phyloP scores from a whole-genome alignment of 2,329 filamentous ascomycete genomes.

The Incumbomyces lentus region DNA sequence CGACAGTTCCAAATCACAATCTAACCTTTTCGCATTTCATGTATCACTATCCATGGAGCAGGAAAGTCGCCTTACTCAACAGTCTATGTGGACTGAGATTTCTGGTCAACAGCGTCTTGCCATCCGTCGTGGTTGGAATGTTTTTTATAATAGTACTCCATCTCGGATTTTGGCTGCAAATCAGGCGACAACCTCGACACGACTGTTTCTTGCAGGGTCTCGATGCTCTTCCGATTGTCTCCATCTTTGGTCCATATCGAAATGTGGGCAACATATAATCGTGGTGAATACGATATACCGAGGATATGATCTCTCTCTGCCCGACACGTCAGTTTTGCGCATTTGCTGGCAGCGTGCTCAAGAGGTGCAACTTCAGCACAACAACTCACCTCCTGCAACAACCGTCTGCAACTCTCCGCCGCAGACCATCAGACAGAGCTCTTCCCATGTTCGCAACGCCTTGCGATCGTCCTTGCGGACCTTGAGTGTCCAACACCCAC shows the following conservation, averaged over 20 bases:
- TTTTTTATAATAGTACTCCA: conserved; percentile 63
- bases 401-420: conserved; percentile 38
- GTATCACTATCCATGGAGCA: too few relatives aligned
- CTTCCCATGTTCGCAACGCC: conserved; percentile 20
- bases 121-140: conserved; percentile 83
- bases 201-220: conserved; percentile 62
- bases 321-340: neutral
- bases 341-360: neutral
- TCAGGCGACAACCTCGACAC: conserved; percentile 63
- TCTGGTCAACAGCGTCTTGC: conserved; percentile 35
- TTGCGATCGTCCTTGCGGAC: conserved; percentile 57
- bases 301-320: conserved; percentile 74
- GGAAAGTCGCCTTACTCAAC: too few relatives aligned
- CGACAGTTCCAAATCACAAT: conserved; percentile 6
- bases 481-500: conserved; percentile 87
- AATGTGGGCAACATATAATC: conserved; percentile 81
- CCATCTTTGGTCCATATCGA: conserved; percentile 89
- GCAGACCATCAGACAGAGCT: conserved; percentile 19
- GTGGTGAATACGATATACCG: conserved; percentile 74
- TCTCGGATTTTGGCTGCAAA: conserved; percentile 54
- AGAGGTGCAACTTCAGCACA: conserved; percentile 10
- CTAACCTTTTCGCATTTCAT: too few relatives aligned
- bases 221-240: conserved; percentile 66
- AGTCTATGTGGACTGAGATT: too few relatives aligned
- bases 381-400: conserved; percentile 73